Percentiles rank a stretch among this genome's conserved stretches.
phyloP scores from a whole-genome alignment of 73 alveolate species.

The Paramecium sexaurelia region DNA sequence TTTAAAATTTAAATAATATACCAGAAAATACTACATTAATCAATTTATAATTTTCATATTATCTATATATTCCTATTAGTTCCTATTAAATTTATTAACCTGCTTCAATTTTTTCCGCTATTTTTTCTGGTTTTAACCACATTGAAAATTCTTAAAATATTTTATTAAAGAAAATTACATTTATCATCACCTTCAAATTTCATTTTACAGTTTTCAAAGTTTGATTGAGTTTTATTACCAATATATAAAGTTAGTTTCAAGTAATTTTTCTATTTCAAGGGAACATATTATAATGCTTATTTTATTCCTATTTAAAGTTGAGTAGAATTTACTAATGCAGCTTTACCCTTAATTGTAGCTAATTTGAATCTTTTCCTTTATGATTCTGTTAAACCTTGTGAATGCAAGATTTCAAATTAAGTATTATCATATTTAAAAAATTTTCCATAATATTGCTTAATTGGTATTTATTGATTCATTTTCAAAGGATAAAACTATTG shows the following conservation, averaged over 20 bases:
- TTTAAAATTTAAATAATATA: not conserved
- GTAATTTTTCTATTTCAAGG: slow-evolving; percentile 14
- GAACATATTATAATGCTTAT: slow-evolving; percentile 13
- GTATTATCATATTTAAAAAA: not conserved
- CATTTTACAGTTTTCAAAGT: not conserved
- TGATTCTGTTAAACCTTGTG: not conserved
- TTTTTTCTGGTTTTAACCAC: slow-evolving; percentile 29
- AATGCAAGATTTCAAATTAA: not conserved
- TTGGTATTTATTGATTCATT: not conserved
- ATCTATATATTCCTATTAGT: not conserved
- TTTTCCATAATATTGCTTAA: not conserved
- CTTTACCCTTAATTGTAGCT: not conserved
- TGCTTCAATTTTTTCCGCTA: not conserved
- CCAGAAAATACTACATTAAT: not conserved
- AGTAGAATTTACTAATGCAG: not conserved
- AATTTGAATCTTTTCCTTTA: not conserved
- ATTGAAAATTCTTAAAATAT: not conserved
- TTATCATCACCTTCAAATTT: slow-evolving; percentile 17
- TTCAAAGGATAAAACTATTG: not conserved
- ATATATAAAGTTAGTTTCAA: not conserved
- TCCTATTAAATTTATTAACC: slow-evolving; percentile 1
- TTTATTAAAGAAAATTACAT: not conserved
- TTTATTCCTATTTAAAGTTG: slow-evolving; percentile 5
- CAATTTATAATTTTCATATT: not conserved
- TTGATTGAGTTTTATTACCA: slow-evolving; percentile 30